A percentile compares a stretch with the other conserved stretches of the same genome.
phyloP scores from a whole-genome alignment of 2,329 filamentous ascomycete genomes.

The Penicillium occitanis region DNA sequence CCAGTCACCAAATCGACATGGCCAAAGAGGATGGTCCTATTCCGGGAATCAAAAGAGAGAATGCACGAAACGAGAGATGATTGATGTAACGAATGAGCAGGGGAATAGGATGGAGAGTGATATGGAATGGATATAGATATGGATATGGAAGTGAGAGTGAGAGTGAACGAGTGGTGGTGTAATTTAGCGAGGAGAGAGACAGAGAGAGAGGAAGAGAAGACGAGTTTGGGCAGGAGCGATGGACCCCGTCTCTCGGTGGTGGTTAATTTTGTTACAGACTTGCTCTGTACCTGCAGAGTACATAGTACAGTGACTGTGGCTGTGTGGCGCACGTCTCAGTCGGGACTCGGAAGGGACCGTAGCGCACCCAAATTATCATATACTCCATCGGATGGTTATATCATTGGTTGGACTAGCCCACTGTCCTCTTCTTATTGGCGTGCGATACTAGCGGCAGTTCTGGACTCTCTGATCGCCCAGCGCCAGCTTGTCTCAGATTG shows the following conservation, averaged over 20 bases:
- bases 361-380: background rate
- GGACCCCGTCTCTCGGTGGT: background rate
- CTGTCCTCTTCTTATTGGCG: background rate
- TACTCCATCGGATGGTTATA: too few species aligned
- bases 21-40: background rate
- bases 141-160: background rate
- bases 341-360: background rate
- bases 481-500: slow-evolving; percentile 14
- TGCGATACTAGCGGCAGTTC: background rate
- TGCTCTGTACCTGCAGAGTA: background rate
- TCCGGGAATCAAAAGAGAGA: background rate
- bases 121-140: background rate
- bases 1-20: slow-evolving; percentile 1
- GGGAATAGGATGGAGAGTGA: background rate
- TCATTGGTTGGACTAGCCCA: too few species aligned
- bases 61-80: background rate
- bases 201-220: background rate
- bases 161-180: background rate
- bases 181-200: background rate
- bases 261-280: background rate
- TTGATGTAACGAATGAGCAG: slow-evolving; percentile 3
- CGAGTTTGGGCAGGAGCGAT: background rate
- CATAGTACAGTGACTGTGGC: background rate
- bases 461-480: slow-evolving; percentile 7
- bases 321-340: slow-evolving; percentile 7